phyloP scores from a whole-genome alignment of 2,329 filamentous ascomycete species.

The Alternaria arbusti region DNA sequence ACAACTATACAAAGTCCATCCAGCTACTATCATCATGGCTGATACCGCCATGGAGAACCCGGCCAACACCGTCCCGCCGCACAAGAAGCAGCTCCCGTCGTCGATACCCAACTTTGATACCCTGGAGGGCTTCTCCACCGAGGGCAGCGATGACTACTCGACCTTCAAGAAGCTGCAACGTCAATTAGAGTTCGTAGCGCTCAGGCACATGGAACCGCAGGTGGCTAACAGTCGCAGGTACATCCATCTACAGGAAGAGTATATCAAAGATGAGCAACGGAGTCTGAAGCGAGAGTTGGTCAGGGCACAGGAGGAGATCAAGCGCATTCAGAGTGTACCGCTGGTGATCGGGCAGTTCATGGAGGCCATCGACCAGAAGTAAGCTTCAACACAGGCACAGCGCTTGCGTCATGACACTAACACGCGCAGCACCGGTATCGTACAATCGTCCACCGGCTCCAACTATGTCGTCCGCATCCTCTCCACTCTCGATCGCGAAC shows the following conservation, averaged over 20 bases:
- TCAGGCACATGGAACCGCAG: not conserved
- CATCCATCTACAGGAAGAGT: slow-evolving; percentile 98
- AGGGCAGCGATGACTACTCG: slow-evolving; percentile 90
- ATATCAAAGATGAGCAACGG: slow-evolving; percentile 99
- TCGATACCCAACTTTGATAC: slow-evolving; percentile 89
- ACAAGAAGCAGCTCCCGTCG: slow-evolving; percentile 79
- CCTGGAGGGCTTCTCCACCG: slow-evolving; percentile 80
- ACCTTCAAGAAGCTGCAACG: slow-evolving; percentile 95
- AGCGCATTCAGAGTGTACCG: slow-evolving; percentile 97
- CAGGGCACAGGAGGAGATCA: slow-evolving; percentile 98
- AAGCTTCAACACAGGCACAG: slow-evolving; percentile 42
- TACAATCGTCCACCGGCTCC: slow-evolving; percentile 96
- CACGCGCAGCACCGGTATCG: slow-evolving; percentile 82
- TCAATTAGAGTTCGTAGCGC: slow-evolving; percentile 79
- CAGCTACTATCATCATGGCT: slow-evolving; percentile 66
- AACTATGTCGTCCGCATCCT: slow-evolving; percentile 99
- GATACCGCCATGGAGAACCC: slow-evolving; percentile 86
- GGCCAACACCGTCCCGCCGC: slow-evolving; percentile 73
- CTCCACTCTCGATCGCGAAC: slow-evolving; percentile 96
- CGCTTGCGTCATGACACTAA: slow-evolving; percentile 18
- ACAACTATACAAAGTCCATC: slow-evolving; percentile 3
- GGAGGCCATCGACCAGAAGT: slow-evolving; percentile 99
- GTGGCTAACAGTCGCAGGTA: slow-evolving; percentile 63
- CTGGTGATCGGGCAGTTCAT: slow-evolving; percentile 99
- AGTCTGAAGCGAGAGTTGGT: slow-evolving; percentile 97